A percentile compares a stretch with the other conserved stretches of the same genome.
Conservation (phyloP, 1,139 yeast species). For the Suhomyces chickasaworum region DNA sequence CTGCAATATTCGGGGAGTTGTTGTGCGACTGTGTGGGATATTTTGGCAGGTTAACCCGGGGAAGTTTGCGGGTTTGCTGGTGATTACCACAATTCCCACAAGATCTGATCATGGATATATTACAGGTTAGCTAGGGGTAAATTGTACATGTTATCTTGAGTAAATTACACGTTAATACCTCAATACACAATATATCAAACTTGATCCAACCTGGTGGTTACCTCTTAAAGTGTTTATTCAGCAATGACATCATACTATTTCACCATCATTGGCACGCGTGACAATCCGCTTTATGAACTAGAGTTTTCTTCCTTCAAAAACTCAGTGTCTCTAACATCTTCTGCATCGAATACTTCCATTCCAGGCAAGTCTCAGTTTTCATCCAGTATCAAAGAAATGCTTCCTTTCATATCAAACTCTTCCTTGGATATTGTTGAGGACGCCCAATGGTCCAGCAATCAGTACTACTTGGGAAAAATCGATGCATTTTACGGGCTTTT, state of each 20-base stretch:
- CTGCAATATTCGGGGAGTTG: conserved; percentile 6
- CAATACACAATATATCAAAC: background rate
- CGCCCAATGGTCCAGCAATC: conserved; percentile 73
- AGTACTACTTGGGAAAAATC: conserved; percentile 69
- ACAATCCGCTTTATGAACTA: conserved; percentile 82
- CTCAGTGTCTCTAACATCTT: conserved; percentile 4
- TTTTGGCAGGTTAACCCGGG: background rate
- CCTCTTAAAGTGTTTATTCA: background rate
- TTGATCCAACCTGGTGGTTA: background rate
- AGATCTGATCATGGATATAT: too few species aligned
- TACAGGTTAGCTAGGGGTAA: too few species aligned
- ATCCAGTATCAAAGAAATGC: conserved; percentile 70
- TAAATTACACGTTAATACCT: background rate
- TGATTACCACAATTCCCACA: too few species aligned
- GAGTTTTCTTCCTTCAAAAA: conserved; percentile 76
- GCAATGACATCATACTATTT: conserved; percentile 69
- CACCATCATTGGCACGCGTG: conserved; percentile 84
- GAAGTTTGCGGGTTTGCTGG: background rate
- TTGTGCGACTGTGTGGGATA: background rate
- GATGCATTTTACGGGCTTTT: conserved; percentile 84
- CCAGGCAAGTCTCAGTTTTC: conserved; percentile 70
- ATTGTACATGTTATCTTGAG: background rate
- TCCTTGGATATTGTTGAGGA: conserved; percentile 90
- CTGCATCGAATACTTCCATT: conserved; percentile 23
- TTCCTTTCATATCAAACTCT: conserved; percentile 87